Conservation (phyloP, 257 asterid species). For the Penstemon davidsonii region DNA sequence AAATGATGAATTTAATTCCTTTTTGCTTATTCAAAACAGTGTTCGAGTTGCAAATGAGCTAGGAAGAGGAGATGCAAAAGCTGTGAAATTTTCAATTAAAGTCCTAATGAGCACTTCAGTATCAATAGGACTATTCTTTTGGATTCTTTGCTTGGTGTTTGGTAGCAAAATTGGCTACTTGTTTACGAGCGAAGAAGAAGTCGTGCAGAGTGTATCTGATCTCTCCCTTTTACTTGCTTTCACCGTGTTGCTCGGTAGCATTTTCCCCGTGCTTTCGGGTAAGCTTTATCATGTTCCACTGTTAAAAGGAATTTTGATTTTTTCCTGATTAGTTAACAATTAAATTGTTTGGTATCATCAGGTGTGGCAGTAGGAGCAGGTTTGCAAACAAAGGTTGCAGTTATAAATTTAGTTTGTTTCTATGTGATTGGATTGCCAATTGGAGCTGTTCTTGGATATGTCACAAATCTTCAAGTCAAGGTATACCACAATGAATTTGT, state of each 20-base stretch:
- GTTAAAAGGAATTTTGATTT: no score
- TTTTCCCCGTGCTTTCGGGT: constrained; percentile 78
- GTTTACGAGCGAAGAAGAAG: constrained; percentile 52
- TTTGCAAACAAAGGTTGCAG: constrained; percentile 48
- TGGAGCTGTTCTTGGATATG: constrained; percentile 48
- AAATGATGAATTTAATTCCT: background rate
- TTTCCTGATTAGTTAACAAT: no score
- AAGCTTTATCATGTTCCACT: background rate
- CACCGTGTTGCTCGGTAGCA: constrained; percentile 62
- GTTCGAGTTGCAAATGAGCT: constrained; percentile 81
- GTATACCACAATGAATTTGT: constrained; percentile 7
- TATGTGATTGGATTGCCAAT: constrained; percentile 49
- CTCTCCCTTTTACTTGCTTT: constrained; percentile 63
- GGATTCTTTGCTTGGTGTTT: constrained; percentile 49
- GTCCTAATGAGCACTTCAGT: constrained; percentile 52
- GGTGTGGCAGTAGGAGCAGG: constrained; percentile 69
- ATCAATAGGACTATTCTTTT: constrained; percentile 45
- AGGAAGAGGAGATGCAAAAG: constrained; percentile 74
- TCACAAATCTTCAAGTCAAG: constrained; percentile 36
- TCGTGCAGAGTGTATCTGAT: constrained; percentile 42
- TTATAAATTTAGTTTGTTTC: constrained; percentile 39
- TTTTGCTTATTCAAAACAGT: constrained; percentile 30
- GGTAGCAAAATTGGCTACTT: constrained; percentile 57
- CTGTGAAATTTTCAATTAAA: constrained; percentile 65
- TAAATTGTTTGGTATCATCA: constrained; percentile 14